Base-by-base conservation (phyloP, 1,284 basidiomycete genomes). In the Irpex rosettiformis region DNA sequence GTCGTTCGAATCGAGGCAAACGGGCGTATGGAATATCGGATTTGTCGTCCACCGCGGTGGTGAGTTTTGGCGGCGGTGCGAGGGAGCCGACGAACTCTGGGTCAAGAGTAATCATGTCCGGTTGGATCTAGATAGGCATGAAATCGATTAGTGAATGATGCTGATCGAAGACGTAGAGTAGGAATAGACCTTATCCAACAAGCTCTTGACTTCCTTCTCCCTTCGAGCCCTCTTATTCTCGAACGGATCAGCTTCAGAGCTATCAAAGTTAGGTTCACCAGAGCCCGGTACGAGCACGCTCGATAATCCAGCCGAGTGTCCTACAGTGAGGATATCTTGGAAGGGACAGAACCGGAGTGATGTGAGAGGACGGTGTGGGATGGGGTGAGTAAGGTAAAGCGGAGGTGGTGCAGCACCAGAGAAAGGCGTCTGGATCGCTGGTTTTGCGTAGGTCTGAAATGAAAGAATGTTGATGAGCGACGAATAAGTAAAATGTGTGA, bases 261-360 rank as follows among this genome's bases (percentile, higher is more conserved):
- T 92, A 73, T 99, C 96, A 70, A 96, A 98, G 78, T 97, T 95
- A 48, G 95, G 86, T 72, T 99, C 96, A 43, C 96, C 96, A 3
- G 89, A 77, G 13, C 96, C 96, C 0, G 96, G 96, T 0, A 99
- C 88, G 56, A 99, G 78, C 49, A 98, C 80, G 52, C 84, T 91
- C 1, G 91, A 92, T 25, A 98, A 79, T 0, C 96, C 96, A 0
- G 78, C 76, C 1, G 79, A 67, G 68, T 91, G 89, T 0, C 88
- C 75, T 25, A 98, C 81, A 0, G 89, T 92, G 25, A 99, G 83
- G 11, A 95, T 77, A 75, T 99, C 96, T 70, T 96, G 93, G 78
- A 93, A 98, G 3, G 96, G 96, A 64, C 90, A 90, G 74, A 98
- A 96, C 43, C 85, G 77, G 33, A 91, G 73, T 25, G 86, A 85